Evolutionary conservation across 2,329 filamentous ascomycete genomes (phyloP).

Genomic region (Colletotrichum sp.): DNA sequence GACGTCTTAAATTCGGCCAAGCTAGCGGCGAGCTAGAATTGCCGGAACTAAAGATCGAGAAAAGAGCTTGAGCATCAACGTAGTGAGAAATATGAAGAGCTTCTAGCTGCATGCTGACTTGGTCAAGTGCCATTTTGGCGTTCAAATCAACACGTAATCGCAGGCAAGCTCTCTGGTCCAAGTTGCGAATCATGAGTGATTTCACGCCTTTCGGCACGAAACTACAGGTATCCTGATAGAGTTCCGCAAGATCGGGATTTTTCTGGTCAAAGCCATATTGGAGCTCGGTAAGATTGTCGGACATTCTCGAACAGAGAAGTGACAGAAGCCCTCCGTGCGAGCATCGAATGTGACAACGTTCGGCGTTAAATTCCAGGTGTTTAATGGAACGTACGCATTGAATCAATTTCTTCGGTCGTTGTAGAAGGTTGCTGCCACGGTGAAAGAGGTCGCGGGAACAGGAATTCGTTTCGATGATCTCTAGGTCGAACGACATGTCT

Average conservation of each 20-base stretch:
- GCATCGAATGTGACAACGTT: accelerated
- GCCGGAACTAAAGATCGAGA: too few species aligned
- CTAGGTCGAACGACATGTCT: background rate
- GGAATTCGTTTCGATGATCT: background rate
- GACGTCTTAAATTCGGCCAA: too few species aligned
- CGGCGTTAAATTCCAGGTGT: background rate
- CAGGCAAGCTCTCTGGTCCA: background rate
- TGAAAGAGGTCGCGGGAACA: accelerated
- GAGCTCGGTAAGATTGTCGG: background rate
- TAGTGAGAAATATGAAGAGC: background rate
- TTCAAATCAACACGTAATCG: too few species aligned
- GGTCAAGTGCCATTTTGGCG: too few species aligned
- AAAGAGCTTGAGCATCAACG: too few species aligned
- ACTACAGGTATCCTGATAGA: background rate
- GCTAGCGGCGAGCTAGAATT: too few species aligned
- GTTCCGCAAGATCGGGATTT: accelerated
- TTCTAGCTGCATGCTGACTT: background rate
- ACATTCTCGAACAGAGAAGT: background rate
- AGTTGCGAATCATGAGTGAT: background rate
- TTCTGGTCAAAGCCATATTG: background rate
- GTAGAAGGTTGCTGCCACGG: background rate
- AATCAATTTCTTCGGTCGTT: background rate
- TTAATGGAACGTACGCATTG: background rate
- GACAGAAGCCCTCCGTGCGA: background rate
- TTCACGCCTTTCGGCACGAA: background rate